Evolutionary conservation across 805 yeast species (phyloP).

Genomic region (Saccharomycodes ludwigii): DNA sequence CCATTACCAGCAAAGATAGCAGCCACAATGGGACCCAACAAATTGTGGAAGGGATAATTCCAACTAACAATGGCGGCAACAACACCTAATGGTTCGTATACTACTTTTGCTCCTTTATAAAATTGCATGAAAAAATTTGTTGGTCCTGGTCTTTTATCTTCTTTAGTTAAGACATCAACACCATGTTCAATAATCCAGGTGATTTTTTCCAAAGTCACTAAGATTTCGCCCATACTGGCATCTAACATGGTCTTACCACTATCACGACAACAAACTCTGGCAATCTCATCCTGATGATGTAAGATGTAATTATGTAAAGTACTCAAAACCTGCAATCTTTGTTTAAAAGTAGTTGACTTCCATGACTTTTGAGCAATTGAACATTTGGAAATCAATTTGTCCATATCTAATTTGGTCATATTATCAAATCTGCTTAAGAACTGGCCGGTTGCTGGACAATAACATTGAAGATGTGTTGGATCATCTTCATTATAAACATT

Average conservation of each 20-base stretch:
- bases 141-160: constrained; percentile 78
- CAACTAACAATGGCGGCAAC: constrained; percentile 88
- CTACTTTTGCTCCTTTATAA: constrained; percentile 85
- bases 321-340: constrained; percentile 57
- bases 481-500: constrained; percentile 47
- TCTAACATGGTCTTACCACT: constrained; percentile 94
- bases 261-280: constrained; percentile 90
- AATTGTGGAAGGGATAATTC: constrained; percentile 95
- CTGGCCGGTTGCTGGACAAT: constrained; percentile 96
- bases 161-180: constrained; percentile 44
- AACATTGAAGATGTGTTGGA: constrained; percentile 61
- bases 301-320: constrained; percentile 63
- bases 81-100: constrained; percentile 83
- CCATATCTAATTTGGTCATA: constrained; percentile 58
- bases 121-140: constrained; percentile 65
- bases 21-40: constrained; percentile 86
- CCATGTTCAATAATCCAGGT: constrained; percentile 86
- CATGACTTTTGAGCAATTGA: constrained; percentile 23
- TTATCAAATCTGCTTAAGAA: constrained; percentile 61
- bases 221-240: constrained; percentile 91
- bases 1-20: constrained; percentile 86
- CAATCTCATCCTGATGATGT: constrained; percentile 75
- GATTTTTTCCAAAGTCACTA: constrained; percentile 88
- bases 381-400: constrained; percentile 37
- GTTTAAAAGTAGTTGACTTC: constrained; percentile 37